Evolutionary conservation across 345 rosid genomes (phyloP).

Genomic region (thale cress (Arabidopsis thaliana)): DNA sequence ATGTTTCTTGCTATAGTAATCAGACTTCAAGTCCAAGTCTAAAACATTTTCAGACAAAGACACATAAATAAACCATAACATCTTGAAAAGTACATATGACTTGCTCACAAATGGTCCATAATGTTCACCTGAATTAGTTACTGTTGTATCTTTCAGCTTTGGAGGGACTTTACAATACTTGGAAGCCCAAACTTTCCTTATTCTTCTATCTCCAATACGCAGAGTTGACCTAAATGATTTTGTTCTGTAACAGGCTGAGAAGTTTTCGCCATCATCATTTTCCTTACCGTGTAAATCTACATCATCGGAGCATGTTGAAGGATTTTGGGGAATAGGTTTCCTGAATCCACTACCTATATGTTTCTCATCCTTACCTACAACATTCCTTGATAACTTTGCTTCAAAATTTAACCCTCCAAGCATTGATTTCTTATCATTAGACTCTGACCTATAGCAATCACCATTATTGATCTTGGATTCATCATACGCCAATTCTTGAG

Average conservation of each 20-base stretch:
- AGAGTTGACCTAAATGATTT: conserved; percentile 70
- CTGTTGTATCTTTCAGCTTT: conserved; percentile 57
- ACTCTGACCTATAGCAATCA: conserved; percentile 53
- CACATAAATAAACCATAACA: conserved; percentile 7
- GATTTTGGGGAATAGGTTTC: conserved; percentile 49
- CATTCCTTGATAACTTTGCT: conserved; percentile 52
- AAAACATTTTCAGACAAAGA: conserved; percentile 28
- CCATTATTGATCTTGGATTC: conserved; percentile 49
- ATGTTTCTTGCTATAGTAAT: conserved; percentile 60
- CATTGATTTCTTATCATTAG: conserved; percentile 44
- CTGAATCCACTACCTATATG: conserved; percentile 58
- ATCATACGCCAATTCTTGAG: conserved; percentile 49
- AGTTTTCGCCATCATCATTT: conserved; percentile 77
- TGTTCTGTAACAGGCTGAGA: conserved; percentile 62
- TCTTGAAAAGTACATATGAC: not conserved
- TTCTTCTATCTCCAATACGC: conserved; percentile 82
- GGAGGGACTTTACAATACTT: conserved; percentile 69
- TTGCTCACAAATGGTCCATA: not conserved
- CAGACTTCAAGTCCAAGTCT: conserved; percentile 67
- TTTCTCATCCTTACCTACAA: conserved; percentile 59
- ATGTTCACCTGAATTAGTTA: conserved; percentile 58
- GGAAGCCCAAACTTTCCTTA: conserved; percentile 86
- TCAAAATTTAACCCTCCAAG: conserved; percentile 46
- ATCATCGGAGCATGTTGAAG: conserved; percentile 54
- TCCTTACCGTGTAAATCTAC: conserved; percentile 72